Base-by-base conservation (phyloP, 495 filamentous ascomycete species). In the Corynascus novoguineensis region DNA sequence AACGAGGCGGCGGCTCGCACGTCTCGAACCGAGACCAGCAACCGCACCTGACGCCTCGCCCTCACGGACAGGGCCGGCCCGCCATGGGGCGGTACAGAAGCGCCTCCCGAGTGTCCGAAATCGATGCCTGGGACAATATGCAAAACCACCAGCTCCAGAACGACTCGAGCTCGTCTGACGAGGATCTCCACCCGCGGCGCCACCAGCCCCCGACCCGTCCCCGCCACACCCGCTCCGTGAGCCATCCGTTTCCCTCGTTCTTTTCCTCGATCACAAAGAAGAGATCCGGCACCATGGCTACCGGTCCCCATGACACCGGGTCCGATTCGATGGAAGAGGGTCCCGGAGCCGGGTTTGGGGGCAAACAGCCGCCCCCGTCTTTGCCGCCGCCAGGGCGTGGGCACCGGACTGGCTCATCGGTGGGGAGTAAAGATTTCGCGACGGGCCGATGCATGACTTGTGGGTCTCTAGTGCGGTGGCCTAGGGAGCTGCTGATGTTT, bases 381-480 rank as follows among this genome's bases (percentile, higher is more conserved):
- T 10, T 31, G 14, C 51, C 40, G 9, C 46, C 50, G 35, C 59
- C 34, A 24, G 58, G 59, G 49, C 54, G 70, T 56, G 58, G 64
- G 59, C 57, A 65, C 50, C 40, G 66, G 31, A 64, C 63, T 44
- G 65, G 51, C 38, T 63, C 65, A 6, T 60, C 59, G 32, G 61
- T 61, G 44, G 68, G 60, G 59, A 66, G 62, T 60, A 64, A 61
- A 48, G 79, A 83, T 46, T 75, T 74, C 50, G 77, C 74, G n/a
- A 85, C 85, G 28, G 89, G 89, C 14, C 86, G 81, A 63, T 95
- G 90, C 64, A 84, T 86, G 75, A 90, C 88, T 11, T 95, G 92
- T 67, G 87, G 86, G 66, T 87, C 86, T 47, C 81, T 83, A 38
- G 83, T 96, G 46, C 83, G 85, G 47, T 96, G 90, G 88, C 90